Evolutionary conservation across 1,139 yeast species (phyloP).

Genomic region (Arxiozyma telluris): DNA sequence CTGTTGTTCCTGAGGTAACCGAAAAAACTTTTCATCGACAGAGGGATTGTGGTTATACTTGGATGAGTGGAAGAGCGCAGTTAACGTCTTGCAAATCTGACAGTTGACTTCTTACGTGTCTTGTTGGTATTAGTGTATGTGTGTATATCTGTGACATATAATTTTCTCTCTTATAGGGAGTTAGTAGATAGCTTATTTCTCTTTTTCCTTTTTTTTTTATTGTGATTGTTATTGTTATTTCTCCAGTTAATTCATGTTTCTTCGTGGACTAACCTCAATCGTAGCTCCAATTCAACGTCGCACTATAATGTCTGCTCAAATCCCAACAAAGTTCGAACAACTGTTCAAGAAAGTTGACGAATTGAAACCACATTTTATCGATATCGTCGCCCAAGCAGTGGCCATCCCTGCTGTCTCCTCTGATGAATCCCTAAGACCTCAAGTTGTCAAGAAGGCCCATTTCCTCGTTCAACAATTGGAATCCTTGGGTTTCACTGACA

Average conservation of each 20-base stretch:
- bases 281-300: slow-evolving; percentile 4
- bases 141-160: no score
- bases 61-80: no score
- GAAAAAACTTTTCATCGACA: no score
- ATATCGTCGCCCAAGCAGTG: slow-evolving; percentile 68
- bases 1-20: no score
- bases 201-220: not conserved
- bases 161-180: no score
- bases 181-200: not conserved
- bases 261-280: slow-evolving; percentile 1
- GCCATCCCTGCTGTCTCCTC: slow-evolving; percentile 92
- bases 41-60: no score
- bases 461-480: slow-evolving; percentile 64
- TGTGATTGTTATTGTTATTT: no score
- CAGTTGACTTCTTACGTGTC: no score
- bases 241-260: slow-evolving; percentile 1
- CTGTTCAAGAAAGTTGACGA: slow-evolving; percentile 55
- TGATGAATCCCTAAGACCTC: slow-evolving; percentile 78
- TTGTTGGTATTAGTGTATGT: no score
- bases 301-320: slow-evolving; percentile 11
- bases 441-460: slow-evolving; percentile 78
- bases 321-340: slow-evolving; percentile 18
- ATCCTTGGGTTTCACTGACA: slow-evolving; percentile 67
- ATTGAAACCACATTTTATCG: slow-evolving; percentile 58
- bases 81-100: no score